Evolutionary conservation across 1,284 basidiomycete species (phyloP).

Genomic region (Papiliotrema terrestris): DNA sequence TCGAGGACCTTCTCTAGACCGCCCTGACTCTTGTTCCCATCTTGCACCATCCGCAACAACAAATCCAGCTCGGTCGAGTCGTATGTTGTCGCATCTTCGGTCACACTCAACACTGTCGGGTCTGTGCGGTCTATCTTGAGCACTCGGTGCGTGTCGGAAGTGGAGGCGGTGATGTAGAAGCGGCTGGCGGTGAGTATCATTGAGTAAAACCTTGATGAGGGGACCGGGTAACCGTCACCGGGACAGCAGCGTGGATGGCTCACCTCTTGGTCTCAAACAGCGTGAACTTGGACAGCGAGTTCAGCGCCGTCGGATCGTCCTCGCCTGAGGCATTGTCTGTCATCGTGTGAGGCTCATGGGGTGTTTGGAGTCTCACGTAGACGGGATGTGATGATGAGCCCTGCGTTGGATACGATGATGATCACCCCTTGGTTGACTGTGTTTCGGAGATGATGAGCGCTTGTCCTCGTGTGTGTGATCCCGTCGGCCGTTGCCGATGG

Average conservation of each 20-base stretch:
- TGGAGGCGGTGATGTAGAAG: conserved; percentile 80
- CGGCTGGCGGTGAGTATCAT: conserved; percentile 48
- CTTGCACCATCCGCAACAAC: conserved; percentile 89
- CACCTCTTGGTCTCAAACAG: conserved; percentile 78
- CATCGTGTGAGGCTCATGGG: conserved; percentile 1
- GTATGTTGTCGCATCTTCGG: conserved; percentile 85
- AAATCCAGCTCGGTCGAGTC: conserved; percentile 81
- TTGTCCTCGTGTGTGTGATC: too few species aligned
- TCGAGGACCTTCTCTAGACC: conserved; percentile 77
- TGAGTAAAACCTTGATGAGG: background rate
- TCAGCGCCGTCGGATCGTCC: conserved; percentile 28
- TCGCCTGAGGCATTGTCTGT: too few species aligned
- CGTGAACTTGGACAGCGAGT: conserved; percentile 76
- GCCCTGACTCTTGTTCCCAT: conserved; percentile 83
- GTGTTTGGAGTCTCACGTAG: background rate
- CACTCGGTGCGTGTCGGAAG: conserved; percentile 65
- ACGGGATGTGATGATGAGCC: background rate
- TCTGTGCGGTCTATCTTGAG: conserved; percentile 86
- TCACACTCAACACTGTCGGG: conserved; percentile 66
- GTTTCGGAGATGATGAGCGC: too few species aligned
- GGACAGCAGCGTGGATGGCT: conserved; percentile 1
- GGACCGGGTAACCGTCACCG: background rate
- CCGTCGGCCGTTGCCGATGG: background rate
- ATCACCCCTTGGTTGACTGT: too few species aligned
- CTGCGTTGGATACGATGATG: too few species aligned